Evolutionary conservation across 176 grass and related monocot species (phyloP).

Genomic region (Dactylis glomerata): DNA sequence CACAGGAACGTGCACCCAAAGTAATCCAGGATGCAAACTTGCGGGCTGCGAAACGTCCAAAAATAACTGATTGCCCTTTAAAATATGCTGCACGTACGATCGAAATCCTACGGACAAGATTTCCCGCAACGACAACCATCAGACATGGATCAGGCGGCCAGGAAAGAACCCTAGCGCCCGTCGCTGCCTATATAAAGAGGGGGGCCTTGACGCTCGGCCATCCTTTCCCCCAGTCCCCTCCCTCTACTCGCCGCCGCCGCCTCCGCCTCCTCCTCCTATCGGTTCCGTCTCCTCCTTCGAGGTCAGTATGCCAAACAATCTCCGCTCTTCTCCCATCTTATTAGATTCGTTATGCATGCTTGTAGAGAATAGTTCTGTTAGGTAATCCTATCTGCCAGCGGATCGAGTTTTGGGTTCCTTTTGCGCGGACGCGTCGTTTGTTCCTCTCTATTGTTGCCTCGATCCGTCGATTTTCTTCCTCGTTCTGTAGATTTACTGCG

Average conservation of each 20-base stretch:
- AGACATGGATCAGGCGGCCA: background rate
- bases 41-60: background rate
- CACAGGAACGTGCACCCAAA: background rate
- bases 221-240: background rate
- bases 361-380: background rate
- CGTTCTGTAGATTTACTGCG: background rate
- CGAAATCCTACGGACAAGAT: background rate
- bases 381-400: background rate
- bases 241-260: background rate
- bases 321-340: background rate
- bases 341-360: background rate
- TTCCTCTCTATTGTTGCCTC: background rate
- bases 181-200: conserved; percentile 10
- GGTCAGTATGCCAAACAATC: background rate
- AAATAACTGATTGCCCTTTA: background rate
- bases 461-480: background rate
- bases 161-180: conserved; percentile 10
- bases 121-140: background rate
- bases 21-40: background rate
- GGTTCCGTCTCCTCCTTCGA: background rate
- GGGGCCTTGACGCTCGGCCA: background rate
- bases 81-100: background rate
- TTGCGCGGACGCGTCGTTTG: background rate
- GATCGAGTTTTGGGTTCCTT: background rate
- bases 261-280: background rate